Evolutionary conservation across 208 protist genomes (phyloP).

Genomic region (Jaenimonas drosophilae): DNA sequence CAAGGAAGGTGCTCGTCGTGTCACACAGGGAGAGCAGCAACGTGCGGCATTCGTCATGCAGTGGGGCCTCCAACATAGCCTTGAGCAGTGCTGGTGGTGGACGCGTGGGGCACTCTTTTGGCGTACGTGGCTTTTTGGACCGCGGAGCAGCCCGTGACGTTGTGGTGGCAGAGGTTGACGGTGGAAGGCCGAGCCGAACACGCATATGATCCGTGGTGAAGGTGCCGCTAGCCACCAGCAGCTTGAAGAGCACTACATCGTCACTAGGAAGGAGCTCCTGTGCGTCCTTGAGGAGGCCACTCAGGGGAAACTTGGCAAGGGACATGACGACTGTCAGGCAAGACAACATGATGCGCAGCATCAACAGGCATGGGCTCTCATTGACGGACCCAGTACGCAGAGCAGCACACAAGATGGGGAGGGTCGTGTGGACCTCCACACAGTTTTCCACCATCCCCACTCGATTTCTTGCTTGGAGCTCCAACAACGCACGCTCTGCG

Average conservation of each 20-base stretch:
- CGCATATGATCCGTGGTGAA: constrained; percentile 32
- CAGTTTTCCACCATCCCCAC: constrained; percentile 12
- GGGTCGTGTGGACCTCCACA: constrained; percentile 37
- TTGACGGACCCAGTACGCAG: constrained; percentile 35
- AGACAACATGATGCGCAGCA: constrained; percentile 33
- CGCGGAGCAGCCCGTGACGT: too few species aligned
- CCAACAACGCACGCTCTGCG: too few species aligned
- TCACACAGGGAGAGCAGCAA: constrained; percentile 45
- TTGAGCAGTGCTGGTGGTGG: constrained; percentile 13
- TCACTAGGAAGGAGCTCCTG: constrained; percentile 19
- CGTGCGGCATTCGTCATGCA: constrained; percentile 31
- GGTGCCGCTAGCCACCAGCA: constrained; percentile 24
- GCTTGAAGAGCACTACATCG: constrained; percentile 29
- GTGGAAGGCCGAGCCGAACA: constrained; percentile 26
- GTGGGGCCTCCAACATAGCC: constrained; percentile 24
- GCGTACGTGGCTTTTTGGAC: too few species aligned
- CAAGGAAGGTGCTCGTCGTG: constrained; percentile 37
- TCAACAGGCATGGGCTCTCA: constrained; percentile 20
- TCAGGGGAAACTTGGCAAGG: constrained; percentile 49
- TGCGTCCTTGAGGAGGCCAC: constrained; percentile 26
- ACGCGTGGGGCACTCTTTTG: too few species aligned
- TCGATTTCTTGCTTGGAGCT: too few species aligned
- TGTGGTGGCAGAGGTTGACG: neutral
- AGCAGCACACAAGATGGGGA: constrained; percentile 65
- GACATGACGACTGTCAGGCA: constrained; percentile 18